Evolutionary conservation across 345 rosid species (phyloP), one percentile per base, ranked within the genome.

Genomic region (Salix exigua): DNA sequence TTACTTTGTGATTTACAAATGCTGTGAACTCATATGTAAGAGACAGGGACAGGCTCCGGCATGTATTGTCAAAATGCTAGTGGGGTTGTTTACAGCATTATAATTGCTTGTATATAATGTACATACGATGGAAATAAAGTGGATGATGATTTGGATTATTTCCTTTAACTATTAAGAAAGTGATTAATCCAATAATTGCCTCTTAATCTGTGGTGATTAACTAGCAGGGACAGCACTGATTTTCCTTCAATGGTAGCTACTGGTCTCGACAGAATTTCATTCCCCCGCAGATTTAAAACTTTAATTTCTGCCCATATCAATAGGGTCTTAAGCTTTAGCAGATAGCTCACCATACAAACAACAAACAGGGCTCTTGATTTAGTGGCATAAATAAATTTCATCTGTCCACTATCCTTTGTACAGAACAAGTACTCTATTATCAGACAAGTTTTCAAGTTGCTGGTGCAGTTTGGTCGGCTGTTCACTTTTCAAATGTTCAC

Each of bases 11-110:
- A 42, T 50, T 67, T 67, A 30, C 71, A 25, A 63, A 67, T 68
- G 73, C 35, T 82, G 78, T 79, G 75, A 77, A 67, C 50, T 67
- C 73, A 42, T 60, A 63, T 82, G 79, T 82, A 72, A 67, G 58
- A 50, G 75, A 50, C 42, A 71, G 81, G 61, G 81, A 82, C 81
- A 74, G 11, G 31, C 60, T 74, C 70, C 40, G 61, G 66, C 67
- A 58, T 63, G 10, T 58, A 33, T 64, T 79, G 50, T 74, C 74
- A 74, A 74, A 48, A 66, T 62, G 68, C 77, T 53, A 73, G 82
- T 72, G 75, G 81, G 55, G 33, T 11, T 62, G 63, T 37, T 19
- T 17, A 19, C 35, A 18, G 10, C 23, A 17, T 73, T 23, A 69
- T 62, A 75, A 50, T 50, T 58, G 38, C 69, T 70, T 78, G 81